A percentile compares a stretch with the other conserved stretches of the same genome.
These are phyloP conservation scores for Dovyalis caffra DNA, from an alignment of 345 rosid species.

Conservation along the genomic window DNA sequence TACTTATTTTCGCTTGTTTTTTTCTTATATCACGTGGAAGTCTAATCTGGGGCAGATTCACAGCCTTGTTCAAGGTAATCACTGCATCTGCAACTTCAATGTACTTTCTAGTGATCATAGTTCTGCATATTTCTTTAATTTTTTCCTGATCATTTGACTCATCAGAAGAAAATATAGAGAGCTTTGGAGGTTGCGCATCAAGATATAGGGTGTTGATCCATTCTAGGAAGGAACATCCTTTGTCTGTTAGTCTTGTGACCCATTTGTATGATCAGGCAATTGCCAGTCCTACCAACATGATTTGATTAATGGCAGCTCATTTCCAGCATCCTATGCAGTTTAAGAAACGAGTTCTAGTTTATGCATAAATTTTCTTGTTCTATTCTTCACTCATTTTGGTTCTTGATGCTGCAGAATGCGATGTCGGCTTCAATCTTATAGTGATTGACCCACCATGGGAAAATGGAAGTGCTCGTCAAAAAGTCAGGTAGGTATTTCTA, in stretches of 20 bases:
- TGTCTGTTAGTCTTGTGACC: background rate
- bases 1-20: conserved; percentile 20
- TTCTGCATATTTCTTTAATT: background rate
- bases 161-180: background rate
- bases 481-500: conserved; percentile 46
- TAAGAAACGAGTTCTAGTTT: background rate
- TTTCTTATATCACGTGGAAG: conserved; percentile 40
- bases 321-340: background rate
- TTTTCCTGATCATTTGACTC: background rate
- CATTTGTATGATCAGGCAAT: background rate
- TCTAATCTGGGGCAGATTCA: conserved; percentile 81
- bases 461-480: conserved; percentile 85
- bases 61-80: conserved; percentile 80
- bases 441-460: conserved; percentile 96
- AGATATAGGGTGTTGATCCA: background rate
- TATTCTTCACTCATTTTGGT: conserved; percentile 7
- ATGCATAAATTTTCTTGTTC: background rate
- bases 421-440: conserved; percentile 61
- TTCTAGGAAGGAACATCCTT: background rate
- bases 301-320: background rate
- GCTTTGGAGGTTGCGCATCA: background rate
- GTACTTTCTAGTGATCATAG: background rate
- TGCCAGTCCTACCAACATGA: background rate
- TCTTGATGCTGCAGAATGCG: conserved; percentile 51
- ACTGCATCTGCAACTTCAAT: too few species aligned